Conservation (phyloP, 208 protist species). For the Wallacemonas sp. region DNA sequence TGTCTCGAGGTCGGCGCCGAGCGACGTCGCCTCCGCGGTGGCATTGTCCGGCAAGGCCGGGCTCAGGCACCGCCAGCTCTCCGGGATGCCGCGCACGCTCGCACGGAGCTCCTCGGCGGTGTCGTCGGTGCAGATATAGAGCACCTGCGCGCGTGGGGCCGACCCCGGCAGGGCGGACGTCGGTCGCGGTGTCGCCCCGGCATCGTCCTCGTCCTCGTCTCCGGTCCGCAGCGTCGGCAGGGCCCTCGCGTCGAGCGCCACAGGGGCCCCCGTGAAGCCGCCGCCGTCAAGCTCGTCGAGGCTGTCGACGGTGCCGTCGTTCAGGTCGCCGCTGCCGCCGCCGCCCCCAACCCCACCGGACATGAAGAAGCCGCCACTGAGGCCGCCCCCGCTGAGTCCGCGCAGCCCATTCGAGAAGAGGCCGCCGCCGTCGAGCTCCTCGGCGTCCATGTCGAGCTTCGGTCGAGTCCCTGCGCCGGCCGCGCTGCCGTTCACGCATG, state of each 20-base stretch:
- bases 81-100: conserved; percentile 41
- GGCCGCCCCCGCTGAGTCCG: conserved; percentile 8
- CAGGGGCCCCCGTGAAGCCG: neutral
- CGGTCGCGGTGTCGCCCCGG: neutral
- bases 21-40: neutral
- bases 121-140: conserved; percentile 71
- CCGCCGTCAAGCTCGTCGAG: conserved; percentile 12
- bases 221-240: too few species aligned
- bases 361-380: conserved; percentile 24
- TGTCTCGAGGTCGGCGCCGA: conserved; percentile 1
- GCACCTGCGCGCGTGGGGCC: conserved; percentile 36
- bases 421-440: conserved; percentile 17
- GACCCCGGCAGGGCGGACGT: neutral
- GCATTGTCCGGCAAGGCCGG: conserved; percentile 12
- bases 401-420: conserved; percentile 17
- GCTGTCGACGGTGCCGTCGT: conserved; percentile 15
- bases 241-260: neutral
- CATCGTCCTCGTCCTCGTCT: neutral
- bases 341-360: conserved; percentile 17
- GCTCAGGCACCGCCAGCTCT: conserved; percentile 51
- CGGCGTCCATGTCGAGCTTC: neutral
- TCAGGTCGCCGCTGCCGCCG: conserved; percentile 6
- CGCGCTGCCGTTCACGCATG: conserved; percentile 21
- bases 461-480: neutral
- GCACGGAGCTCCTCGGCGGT: conserved; percentile 29